Base-by-base conservation (phyloP, 2,329 filamentous ascomycete species). In the Ceratocystis lukuohia region DNA sequence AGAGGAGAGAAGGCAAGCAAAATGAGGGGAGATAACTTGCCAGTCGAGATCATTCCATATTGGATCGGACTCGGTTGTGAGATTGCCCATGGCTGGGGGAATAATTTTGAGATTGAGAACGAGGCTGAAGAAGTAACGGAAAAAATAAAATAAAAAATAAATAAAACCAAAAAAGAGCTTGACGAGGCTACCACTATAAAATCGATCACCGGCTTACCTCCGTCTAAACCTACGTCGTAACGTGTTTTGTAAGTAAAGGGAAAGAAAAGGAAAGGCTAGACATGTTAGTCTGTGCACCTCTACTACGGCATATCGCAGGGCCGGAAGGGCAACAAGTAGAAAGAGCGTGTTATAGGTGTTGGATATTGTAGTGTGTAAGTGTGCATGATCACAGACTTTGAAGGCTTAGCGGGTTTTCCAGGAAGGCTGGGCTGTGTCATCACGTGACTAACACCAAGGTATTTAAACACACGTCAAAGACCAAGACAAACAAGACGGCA, bases 41-140 rank as follows among this genome's bases (percentile, higher is more conserved):
- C 86, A 88, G 77, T 90, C 84, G 72, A 89, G 80, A 75, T 89
- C 82, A 73, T 89, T 85, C 88, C 88, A 91, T 80, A 85, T 78
- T 79, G 81, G 81, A 77, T 85, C 84, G 69, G 77, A 68, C 64
- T 75, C 75, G 5, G 46, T 41, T 22, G 66, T 62, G 28, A 63
- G 61, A 41, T 62, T 65, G 45, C 37, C 44, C 44, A 50, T 62
- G 15, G 37, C 33, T 17, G 20, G n/a, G 12, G 25, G 17, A 17
- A 10, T 7, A 10, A 7, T 28, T 28, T 15, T 25, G 17, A 48
- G 28, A 41, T 30, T n/a, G 30, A 22, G 59, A 44, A 4, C 12
- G 30, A 20, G 10, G 33, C 37, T 45, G 33, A 56, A 25, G 25
- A 17, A 56, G 50, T 10, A 15, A 12, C 8, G 12, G 10, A 17